Evolutionary conservation across 192 early-diverging fungal genomes (phyloP), one percentile per base, ranked within the genome.

Genomic region (Mortierella antarctica): DNA sequence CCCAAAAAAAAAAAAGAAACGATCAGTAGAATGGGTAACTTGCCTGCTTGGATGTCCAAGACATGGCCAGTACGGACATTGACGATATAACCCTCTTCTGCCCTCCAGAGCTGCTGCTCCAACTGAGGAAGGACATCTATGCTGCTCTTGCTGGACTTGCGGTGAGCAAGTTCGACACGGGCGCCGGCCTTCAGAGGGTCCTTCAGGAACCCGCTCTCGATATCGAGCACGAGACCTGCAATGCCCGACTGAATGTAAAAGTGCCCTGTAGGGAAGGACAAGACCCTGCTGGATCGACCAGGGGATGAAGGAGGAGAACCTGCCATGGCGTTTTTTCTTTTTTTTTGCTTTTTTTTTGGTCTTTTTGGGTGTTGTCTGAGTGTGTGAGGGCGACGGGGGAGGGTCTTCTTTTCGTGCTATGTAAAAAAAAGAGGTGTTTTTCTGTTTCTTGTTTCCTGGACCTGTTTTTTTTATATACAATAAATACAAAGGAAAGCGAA

Each of bases 71-170:
- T 83, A n/a, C 73, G 66, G 51, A 67, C 65, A 62, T 83, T 83
- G 60, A 83, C 65, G 21, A 83, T 67, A 53, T 83, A 83, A 40
- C 69, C 65, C 42, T 74, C 81, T 53, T 83, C 81, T 12, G 46
- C 47, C 21, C 67, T 69, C 81, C 81, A 83, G 48, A 75, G 81
- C 81, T 83, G 81, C 60, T 72, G 70, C 54, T 80, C 77, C 70
- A 67, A 55, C 20, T 51, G 40, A 42, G 69, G 62, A 39, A 62
- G 41, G 13, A 65, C 61, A 8, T 80, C 77, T 11, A 70, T 42
- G 58, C 57, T 67, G 63, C 45, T 65, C 65, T 80, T 80, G 70
- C 48, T 31, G 6, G 70, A 71, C 65, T 80, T 80, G 44, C 56
- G 57, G 14, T 80, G 59, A 40, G 64, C 50, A 20, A 80, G 69